Evolutionary conservation across 2,329 filamentous ascomycete species (phyloP), one percentile per base, ranked within the genome.

Genomic region (Hymenoscyphus scutula): DNA sequence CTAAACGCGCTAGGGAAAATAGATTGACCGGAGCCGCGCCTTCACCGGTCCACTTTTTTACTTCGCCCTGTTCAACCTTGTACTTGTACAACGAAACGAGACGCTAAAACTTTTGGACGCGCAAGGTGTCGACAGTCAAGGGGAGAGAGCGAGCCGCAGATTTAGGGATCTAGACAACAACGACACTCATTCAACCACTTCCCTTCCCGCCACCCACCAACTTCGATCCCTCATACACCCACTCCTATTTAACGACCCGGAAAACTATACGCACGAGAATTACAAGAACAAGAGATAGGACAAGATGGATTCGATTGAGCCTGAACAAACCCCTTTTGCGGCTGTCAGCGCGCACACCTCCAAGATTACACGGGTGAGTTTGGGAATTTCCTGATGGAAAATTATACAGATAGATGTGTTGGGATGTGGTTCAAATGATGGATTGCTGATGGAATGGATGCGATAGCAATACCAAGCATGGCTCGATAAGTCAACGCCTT

Each of bases 401-500:
- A 5, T 32, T 13, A n/a, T 23, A 32, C 17, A 25, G 30, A 54
- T 29, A 15, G 53, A 32, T 32, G 11, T 8, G 13, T 15, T 54
- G 2, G 53, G 25, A 29, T 29, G 23, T 27, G 27, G 6, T 30
- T 54, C 10, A 10, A 17, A 29, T 27, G 15, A 17, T n/a, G 25
- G 38, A 53, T 19, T 53, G 59, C 69, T 72, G 58, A 71, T 65
- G 37, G 29, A 32, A 38, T 51, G 45, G 59, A 19, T 25, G 32
- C 32, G 59, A 60, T 77, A 97, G 92, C 85, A 92, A 81, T 98
- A 96, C 77, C 95, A 99, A 87, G 84, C 91, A 62, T 91, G 95
- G 67, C 88, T 99, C 69, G 95, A 99, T 79, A 90, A 92, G 79
- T 94, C 90, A 59, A 98, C 94, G 10, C 95, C 95, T 15, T 96